phyloP scores from a whole-genome alignment of 176 grass and related monocot species.

The Panicum miliaceum region DNA sequence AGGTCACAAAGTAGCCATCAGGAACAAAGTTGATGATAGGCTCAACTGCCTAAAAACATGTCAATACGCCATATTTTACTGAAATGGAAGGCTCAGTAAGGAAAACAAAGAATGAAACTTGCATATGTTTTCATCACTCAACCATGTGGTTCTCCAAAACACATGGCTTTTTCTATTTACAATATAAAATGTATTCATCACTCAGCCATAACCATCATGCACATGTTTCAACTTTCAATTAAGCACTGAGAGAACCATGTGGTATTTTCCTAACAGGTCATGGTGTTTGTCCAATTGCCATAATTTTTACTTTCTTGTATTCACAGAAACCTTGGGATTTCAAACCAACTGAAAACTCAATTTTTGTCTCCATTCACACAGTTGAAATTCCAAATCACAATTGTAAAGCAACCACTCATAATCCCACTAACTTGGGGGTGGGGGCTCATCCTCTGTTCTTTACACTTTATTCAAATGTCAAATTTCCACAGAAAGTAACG shows the following conservation, averaged over 20 bases:
- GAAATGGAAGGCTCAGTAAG: neutral
- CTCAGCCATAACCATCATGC: neutral
- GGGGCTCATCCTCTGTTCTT: neutral
- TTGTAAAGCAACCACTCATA: neutral
- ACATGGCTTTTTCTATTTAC: neutral
- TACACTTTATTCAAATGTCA: neutral
- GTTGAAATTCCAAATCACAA: neutral
- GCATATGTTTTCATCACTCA: too few relatives aligned
- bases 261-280: neutral
- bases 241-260: neutral
- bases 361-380: neutral
- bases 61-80: neutral
- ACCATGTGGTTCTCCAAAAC: neutral
- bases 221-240: neutral
- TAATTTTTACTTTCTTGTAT: neutral
- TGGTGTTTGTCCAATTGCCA: neutral
- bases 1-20: constrained; percentile 10
- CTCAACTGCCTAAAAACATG: constrained; percentile 28
- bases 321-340: neutral
- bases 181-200: constrained; percentile 16
- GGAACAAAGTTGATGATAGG: constrained; percentile 27
- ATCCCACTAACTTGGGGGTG: neutral
- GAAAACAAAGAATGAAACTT: neutral
- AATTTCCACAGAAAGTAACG: neutral
- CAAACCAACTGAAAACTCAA: neutral